These are phyloP conservation scores for Adansonia gregorii DNA, from an alignment of 441 rosid genomes.

Conservation along the genomic window DNA sequence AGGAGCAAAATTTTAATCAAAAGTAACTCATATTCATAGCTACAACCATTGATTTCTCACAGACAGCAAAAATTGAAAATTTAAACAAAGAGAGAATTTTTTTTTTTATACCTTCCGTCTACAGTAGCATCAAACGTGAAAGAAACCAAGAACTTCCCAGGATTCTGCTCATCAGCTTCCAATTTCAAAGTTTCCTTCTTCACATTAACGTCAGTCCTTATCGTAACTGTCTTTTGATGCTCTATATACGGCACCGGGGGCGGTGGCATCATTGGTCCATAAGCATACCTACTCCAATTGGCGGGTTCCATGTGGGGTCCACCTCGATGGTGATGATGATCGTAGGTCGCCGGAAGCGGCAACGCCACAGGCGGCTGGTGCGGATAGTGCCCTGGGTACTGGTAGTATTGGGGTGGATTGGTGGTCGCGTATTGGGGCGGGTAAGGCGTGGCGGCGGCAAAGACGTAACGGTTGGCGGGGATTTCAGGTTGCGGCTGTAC, in stretches of 20 bases:
- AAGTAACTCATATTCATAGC: background rate
- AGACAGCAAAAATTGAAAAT: background rate
- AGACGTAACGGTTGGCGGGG: slow-evolving; percentile 67
- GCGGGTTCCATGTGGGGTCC: slow-evolving; percentile 43
- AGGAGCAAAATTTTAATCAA: background rate
- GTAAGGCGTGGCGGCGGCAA: slow-evolving; percentile 88
- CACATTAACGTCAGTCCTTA: slow-evolving; percentile 78
- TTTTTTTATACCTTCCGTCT: slow-evolving; percentile 65
- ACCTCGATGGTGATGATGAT: slow-evolving; percentile 48
- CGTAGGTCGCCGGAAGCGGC: slow-evolving; percentile 73
- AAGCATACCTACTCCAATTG: slow-evolving; percentile 74
- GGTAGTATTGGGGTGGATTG: slow-evolving; percentile 58
- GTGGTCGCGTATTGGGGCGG: slow-evolving; percentile 60
- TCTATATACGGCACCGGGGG: slow-evolving; percentile 66
- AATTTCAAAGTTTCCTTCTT: slow-evolving; percentile 82
- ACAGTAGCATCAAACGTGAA: slow-evolving; percentile 95
- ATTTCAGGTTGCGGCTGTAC: slow-evolving; percentile 67
- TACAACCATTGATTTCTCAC: background rate
- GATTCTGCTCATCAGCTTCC: slow-evolving; percentile 64
- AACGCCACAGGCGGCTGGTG: slow-evolving; percentile 56
- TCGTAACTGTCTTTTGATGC: slow-evolving; percentile 86
- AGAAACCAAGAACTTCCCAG: slow-evolving; percentile 70
- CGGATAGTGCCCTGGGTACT: slow-evolving; percentile 68
- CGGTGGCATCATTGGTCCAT: slow-evolving; percentile 53
- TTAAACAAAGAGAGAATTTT: slow-evolving; percentile 17